Conservation (phyloP, 768 basidiomycete species). For the Rhizopogon vesiculosus region DNA sequence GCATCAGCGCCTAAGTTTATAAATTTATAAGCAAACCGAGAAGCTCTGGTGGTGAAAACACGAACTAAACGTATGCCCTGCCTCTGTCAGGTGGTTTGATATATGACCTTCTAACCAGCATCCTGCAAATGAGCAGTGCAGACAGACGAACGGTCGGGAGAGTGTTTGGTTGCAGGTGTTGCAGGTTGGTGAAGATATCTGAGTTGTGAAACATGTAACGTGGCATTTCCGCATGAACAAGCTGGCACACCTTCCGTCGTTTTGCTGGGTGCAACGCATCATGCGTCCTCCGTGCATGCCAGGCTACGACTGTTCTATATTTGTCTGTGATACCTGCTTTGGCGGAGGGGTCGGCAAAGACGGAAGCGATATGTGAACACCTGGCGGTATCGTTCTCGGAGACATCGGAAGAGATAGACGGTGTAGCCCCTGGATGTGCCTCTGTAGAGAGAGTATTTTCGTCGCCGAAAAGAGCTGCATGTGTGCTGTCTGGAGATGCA, state of each 20-base stretch:
- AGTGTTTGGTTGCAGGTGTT: slow-evolving; percentile 52
- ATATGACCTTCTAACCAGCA: slow-evolving; percentile 67
- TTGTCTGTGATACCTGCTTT: slow-evolving; percentile 34
- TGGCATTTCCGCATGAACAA: neutral
- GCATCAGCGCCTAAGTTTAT: slow-evolving; percentile 60
- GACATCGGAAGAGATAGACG: slow-evolving; percentile 9
- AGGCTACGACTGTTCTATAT: slow-evolving; percentile 50
- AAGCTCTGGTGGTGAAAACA: slow-evolving; percentile 9
- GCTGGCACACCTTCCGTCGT: slow-evolving; percentile 54
- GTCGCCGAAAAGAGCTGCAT: slow-evolving; percentile 25
- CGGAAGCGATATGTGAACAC: slow-evolving; percentile 38
- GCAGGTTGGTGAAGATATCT: slow-evolving; percentile 62
- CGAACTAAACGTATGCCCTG: slow-evolving; percentile 65
- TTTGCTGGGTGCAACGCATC: slow-evolving; percentile 46
- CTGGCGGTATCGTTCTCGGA: slow-evolving; percentile 3
- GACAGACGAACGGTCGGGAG: slow-evolving; percentile 64
- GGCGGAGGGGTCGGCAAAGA: slow-evolving; percentile 30
- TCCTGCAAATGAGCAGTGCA: slow-evolving; percentile 65
- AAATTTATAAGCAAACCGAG: neutral
- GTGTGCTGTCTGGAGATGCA: slow-evolving; percentile 24
- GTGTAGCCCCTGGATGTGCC: slow-evolving; percentile 6
- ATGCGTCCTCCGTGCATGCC: slow-evolving; percentile 47
- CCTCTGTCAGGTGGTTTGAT: slow-evolving; percentile 48
- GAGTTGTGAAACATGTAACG: neutral
- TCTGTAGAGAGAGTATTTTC: slow-evolving; percentile 12